Evolutionary conservation across 2,329 filamentous ascomycete genomes (phyloP).

Genomic region (Ceratocystis diversiconidia): DNA sequence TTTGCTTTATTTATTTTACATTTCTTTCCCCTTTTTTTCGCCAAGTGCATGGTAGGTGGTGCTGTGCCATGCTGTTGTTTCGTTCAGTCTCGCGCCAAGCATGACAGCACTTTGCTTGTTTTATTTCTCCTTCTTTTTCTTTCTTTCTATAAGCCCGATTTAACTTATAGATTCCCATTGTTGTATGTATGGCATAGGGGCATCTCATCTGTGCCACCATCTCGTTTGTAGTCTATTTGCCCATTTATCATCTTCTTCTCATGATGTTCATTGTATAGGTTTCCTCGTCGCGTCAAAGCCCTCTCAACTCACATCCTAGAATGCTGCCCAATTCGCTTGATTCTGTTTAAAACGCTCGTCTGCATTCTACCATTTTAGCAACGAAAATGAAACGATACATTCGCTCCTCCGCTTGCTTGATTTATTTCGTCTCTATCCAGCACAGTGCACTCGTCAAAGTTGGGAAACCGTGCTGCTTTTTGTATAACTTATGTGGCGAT

Average conservation of each 20-base stretch:
- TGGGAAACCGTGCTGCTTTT: no score
- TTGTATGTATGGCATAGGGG: not conserved
- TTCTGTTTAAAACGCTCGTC: no score
- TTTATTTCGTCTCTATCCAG: no score
- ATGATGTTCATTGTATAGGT: not conserved
- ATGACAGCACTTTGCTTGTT: not conserved
- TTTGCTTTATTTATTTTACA: not conserved
- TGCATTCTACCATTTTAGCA: no score
- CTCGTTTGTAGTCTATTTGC: not conserved
- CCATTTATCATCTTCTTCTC: not conserved
- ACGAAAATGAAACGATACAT: no score
- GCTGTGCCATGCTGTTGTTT: no score
- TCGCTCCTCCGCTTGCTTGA: no score
- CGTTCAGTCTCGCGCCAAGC: not conserved
- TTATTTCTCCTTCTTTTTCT: no score
- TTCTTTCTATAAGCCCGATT: no score
- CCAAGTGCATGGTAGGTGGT: not conserved
- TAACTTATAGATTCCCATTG: not conserved
- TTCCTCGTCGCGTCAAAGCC: not conserved
- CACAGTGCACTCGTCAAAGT: no score
- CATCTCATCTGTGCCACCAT: not conserved
- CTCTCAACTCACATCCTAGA: not conserved
- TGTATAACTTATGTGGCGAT: no score
- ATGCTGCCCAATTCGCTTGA: no score
- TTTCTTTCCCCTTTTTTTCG: not conserved